phyloP scores from a whole-genome alignment of 495 filamentous ascomycete genomes.

The Penicillium cataractarum region DNA sequence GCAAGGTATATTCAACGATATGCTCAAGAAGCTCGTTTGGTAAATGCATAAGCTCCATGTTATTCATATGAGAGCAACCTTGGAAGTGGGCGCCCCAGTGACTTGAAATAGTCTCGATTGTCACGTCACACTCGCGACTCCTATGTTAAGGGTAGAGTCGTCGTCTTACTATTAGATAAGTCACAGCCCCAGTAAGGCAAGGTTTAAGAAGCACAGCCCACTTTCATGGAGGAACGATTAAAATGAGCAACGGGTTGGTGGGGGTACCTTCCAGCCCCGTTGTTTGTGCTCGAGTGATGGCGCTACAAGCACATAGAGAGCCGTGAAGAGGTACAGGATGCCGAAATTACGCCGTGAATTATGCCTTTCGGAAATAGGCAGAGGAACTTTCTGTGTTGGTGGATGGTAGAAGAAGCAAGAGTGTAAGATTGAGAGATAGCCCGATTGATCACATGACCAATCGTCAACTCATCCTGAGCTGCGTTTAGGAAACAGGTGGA shows the following conservation, averaged over 20 bases:
- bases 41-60: constrained; percentile 11
- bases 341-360: too few species aligned
- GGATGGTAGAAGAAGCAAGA: constrained; percentile 10
- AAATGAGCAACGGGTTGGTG: neutral
- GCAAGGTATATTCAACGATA: constrained; percentile 25
- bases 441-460: constrained; percentile 1
- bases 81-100: constrained; percentile 16
- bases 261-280: neutral
- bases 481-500: neutral
- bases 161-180: neutral
- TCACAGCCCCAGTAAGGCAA: neutral
- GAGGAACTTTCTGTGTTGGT: constrained; percentile 12
- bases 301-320: neutral
- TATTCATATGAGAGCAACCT: constrained; percentile 13
- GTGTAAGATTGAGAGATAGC: constrained; percentile 8
- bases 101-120: constrained; percentile 6
- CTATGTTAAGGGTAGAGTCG: neutral
- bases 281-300: neutral
- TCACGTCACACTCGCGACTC: constrained; percentile 13
- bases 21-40: constrained; percentile 9
- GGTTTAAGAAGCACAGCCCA: neutral
- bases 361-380: constrained; percentile 6
- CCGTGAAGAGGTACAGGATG: neutral
- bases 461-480: neutral
- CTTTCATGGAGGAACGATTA: neutral